Conservation (phyloP, 495 filamentous ascomycete genomes). For the Rhypophila decipiens region DNA sequence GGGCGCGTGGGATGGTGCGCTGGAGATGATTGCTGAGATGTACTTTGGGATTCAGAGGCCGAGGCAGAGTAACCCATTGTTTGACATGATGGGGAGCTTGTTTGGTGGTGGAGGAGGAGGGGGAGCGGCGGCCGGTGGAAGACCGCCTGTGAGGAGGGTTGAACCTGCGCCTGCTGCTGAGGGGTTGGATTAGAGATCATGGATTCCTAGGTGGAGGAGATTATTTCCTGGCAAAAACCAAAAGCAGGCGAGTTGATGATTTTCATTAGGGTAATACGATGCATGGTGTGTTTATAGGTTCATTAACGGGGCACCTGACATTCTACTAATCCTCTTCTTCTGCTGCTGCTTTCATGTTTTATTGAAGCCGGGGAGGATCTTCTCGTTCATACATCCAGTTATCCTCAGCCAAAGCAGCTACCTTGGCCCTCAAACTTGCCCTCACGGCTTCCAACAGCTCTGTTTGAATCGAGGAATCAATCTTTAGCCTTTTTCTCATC, state of each 20-base stretch:
- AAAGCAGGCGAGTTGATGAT: too few species aligned
- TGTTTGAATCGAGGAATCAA: too few species aligned
- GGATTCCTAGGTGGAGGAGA: neutral
- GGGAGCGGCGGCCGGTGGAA: slow-evolving; percentile 30
- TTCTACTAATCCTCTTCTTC: too few species aligned
- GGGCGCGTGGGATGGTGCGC: slow-evolving; percentile 70
- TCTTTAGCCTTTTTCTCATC: slow-evolving; percentile 12
- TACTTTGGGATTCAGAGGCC: slow-evolving; percentile 95
- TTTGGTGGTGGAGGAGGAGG: slow-evolving; percentile 63
- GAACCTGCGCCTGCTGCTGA: slow-evolving; percentile 44
- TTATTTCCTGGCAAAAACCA: neutral
- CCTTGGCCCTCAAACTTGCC: slow-evolving; percentile 65
- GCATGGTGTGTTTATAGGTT: too few species aligned
- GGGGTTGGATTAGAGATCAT: slow-evolving; percentile 39
- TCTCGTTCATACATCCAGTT: slow-evolving; percentile 90
- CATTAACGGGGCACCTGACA: too few species aligned
- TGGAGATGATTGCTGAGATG: slow-evolving; percentile 87
- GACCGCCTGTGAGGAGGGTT: slow-evolving; percentile 37
- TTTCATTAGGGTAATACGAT: too few species aligned
- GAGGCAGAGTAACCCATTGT: slow-evolving; percentile 75
- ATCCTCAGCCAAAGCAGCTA: slow-evolving; percentile 69
- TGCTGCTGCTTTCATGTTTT: too few species aligned
- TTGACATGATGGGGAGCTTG: slow-evolving; percentile 97
- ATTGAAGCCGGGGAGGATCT: slow-evolving; percentile 34
- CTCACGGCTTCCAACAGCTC: slow-evolving; percentile 68